phyloP scores from a whole-genome alignment of 495 filamentous ascomycete genomes.

The Talaromyces wortmannii region DNA sequence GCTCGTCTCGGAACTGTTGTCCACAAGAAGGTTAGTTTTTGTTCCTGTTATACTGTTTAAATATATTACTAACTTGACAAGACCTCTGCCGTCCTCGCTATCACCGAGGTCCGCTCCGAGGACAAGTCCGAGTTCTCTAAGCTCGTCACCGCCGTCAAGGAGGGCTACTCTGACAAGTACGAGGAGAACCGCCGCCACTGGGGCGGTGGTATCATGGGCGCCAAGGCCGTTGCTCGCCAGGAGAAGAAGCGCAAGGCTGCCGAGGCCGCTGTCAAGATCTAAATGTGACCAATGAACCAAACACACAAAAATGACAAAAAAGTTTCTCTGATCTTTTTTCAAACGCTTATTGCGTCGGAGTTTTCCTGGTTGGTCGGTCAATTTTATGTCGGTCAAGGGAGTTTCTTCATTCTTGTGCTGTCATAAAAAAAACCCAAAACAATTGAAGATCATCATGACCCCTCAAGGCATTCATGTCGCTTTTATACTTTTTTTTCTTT shows the following conservation, averaged over 20 bases:
- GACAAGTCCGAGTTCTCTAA: slow-evolving; percentile 97
- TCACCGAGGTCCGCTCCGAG: slow-evolving; percentile 94
- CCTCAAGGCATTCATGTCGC: neutral
- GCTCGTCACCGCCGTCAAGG: slow-evolving; percentile 93
- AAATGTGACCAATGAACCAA: slow-evolving; percentile 18
- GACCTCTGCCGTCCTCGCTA: slow-evolving; percentile 92
- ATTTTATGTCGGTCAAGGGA: neutral
- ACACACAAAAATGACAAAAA: neutral
- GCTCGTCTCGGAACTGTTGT: slow-evolving; percentile 96
- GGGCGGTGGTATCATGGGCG: slow-evolving; percentile 99
- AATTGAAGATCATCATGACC: neutral
- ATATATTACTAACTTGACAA: slow-evolving; percentile 18
- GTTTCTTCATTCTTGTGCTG: neutral
- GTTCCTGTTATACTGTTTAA: neutral
- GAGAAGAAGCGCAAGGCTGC: slow-evolving; percentile 97
- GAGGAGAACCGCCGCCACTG: slow-evolving; percentile 90
- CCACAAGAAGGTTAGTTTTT: slow-evolving; percentile 85
- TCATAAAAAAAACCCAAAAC: neutral
- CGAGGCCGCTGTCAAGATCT: slow-evolving; percentile 93
- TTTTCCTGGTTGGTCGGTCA: neutral
- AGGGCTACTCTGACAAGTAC: slow-evolving; percentile 93
- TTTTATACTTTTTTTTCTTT: neutral
- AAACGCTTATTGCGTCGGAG: neutral
- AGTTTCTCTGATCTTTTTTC: neutral
- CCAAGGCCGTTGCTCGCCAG: slow-evolving; percentile 86